Evolutionary conservation across 2,329 filamentous ascomycete species (phyloP), one percentile per base, ranked within the genome.

Genomic region (Apiospora kogelbergensis): DNA sequence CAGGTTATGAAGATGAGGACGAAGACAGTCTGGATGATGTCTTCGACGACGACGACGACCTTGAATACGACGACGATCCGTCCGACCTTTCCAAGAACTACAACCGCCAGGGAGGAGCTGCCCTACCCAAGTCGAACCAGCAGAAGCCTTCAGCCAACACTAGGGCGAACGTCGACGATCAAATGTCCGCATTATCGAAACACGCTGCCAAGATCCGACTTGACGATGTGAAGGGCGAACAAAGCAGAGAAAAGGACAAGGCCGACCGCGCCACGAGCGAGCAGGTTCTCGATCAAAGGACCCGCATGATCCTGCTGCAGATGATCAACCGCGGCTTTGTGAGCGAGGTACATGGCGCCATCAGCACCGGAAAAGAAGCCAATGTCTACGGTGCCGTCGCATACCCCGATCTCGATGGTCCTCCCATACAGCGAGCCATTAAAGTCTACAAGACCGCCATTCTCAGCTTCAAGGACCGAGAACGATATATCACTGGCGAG

Each of bases 401-500:
- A 3, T 84, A 89, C 0, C 84, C 89, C 7, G 86, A 87, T 11
- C 81, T 78, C 26, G 80, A 86, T 9, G 84, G 84, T 46, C 82
- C 85, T 24, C 82, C 88, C 0, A 81, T 90, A 0, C 93, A 97
- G 76, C 89, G 94, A 65, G 96, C 96, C 15, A 94, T 98, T 85
- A 99, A 99, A 83, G 93, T 99, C 66, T 99, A 99, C 89, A 99
- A 99, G 87, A 99, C 96, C 9, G 93, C 93, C 68, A 99, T 99
- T 72, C 84, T 99, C 41, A 94, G 97, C 30, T 99, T 99, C 89
- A 98, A 98, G 83, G 96, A 99, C 81, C 89, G 96, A 69, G 95
- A 98, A 81, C 92, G 94, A 76, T 99, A 99, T 81, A 96, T 99
- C 71, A 92, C 92, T 0, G 96, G 96, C 73, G 96, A 99, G 81